Percentiles rank a stretch among this genome's conserved stretches.
Evolutionary conservation across 345 rosid genomes (phyloP).

Genomic region (Eucalyptus urophylla): DNA sequence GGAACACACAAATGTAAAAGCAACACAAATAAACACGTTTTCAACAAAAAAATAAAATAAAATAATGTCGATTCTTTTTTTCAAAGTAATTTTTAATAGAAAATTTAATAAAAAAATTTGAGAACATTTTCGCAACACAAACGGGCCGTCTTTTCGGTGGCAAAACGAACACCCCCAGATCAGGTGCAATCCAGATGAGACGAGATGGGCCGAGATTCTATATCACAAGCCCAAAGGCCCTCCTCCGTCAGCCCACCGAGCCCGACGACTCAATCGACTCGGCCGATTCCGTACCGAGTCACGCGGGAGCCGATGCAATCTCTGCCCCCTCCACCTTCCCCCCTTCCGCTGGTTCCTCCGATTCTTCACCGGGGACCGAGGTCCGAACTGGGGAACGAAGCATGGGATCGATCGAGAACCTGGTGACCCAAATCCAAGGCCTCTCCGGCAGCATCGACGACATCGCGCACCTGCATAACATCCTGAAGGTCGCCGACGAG

Average conservation of each 20-base stretch:
- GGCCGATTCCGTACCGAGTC: background rate
- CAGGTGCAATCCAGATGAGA: background rate
- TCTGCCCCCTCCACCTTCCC: background rate
- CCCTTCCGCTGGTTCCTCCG: background rate
- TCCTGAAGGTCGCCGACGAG: constrained; percentile 38
- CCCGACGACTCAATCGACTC: background rate
- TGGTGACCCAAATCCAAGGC: constrained; percentile 57
- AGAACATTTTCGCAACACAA: background rate
- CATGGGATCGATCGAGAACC: constrained; percentile 30
- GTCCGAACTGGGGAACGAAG: background rate
- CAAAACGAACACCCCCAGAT: background rate
- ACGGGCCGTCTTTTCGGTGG: background rate
- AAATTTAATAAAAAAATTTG: background rate
- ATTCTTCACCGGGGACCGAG: background rate
- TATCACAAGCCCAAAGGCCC: background rate
- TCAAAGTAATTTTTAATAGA: background rate
- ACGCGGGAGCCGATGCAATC: background rate
- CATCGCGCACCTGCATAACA: constrained; percentile 29
- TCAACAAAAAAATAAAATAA: background rate
- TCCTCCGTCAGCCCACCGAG: background rate
- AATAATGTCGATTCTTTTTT: background rate
- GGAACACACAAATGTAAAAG: accelerated
- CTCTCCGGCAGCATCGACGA: constrained; percentile 36
- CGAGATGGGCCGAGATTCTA: background rate
- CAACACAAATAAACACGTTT: background rate